These are phyloP conservation scores for Ustilaginoidea virens DNA, from an alignment of 2,329 filamentous ascomycete genomes.

Conservation along the genomic window DNA sequence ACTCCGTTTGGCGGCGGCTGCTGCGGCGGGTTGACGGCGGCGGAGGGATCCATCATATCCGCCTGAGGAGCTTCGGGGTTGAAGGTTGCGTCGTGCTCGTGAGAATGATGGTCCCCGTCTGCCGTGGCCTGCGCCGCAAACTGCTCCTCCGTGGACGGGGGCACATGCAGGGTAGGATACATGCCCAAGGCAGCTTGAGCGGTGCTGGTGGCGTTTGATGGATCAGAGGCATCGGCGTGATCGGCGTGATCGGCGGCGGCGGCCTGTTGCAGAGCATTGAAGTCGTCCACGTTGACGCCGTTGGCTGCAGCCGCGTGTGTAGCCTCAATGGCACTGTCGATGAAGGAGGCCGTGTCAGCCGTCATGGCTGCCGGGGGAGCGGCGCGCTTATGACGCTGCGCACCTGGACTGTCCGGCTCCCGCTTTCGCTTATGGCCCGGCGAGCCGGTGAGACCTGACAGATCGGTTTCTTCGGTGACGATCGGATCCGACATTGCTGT, in stretches of 20 bases:
- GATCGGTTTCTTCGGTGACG: constrained; percentile 30
- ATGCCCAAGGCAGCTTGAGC: constrained; percentile 44
- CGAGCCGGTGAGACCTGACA: constrained; percentile 24
- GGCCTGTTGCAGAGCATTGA: constrained; percentile 40
- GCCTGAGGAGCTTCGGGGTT: constrained; percentile 17
- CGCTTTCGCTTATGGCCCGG: constrained; percentile 42
- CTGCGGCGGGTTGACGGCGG: constrained; percentile 13
- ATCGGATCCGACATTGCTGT: constrained; percentile 31
- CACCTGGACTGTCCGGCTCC: constrained; percentile 31
- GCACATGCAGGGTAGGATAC: constrained; percentile 44
- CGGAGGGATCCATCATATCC: constrained; percentile 12
- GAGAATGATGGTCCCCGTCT: constrained; percentile 16
- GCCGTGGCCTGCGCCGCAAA: constrained; percentile 35
- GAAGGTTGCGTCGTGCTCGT: constrained; percentile 18
- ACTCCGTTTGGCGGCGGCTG: constrained; percentile 25
- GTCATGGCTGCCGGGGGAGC: constrained; percentile 29
- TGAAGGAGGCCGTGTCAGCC: constrained; percentile 32
- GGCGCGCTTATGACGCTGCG: constrained; percentile 34
- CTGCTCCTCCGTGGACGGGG: constrained; percentile 41
- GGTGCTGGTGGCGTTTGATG: constrained; percentile 40
- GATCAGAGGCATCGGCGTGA: constrained; percentile 31
- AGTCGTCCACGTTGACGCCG: constrained; percentile 36
- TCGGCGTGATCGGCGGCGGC: constrained; percentile 30
- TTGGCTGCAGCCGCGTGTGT: constrained; percentile 20
- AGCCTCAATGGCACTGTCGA: constrained; percentile 36